phyloP scores from a whole-genome alignment of 495 filamentous ascomycete genomes.

The Stereocaulon alpinum region DNA sequence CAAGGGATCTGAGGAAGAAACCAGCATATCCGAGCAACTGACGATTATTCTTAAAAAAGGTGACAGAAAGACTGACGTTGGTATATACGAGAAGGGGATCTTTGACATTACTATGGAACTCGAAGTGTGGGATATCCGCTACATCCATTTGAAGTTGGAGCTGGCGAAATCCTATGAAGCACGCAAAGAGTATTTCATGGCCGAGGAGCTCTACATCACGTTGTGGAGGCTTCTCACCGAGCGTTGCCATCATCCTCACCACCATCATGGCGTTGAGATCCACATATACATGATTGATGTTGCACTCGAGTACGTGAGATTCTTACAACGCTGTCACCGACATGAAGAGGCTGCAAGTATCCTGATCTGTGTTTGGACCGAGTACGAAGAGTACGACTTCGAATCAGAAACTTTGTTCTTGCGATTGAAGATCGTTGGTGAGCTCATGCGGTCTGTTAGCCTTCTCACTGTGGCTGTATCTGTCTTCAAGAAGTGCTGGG shows the following conservation, averaged over 20 bases:
- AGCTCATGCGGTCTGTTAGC: constrained; percentile 36
- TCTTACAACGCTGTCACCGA: constrained; percentile 40
- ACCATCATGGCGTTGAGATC: constrained; percentile 36
- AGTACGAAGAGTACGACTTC: constrained; percentile 36
- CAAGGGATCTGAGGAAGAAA: constrained; percentile 36
- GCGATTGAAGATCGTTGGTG: constrained; percentile 37
- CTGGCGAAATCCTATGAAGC: constrained; percentile 39
- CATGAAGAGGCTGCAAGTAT: constrained; percentile 38
- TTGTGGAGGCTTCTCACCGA: constrained; percentile 38
- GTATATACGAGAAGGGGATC: constrained; percentile 41
- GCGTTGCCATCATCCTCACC: constrained; percentile 29
- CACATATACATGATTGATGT: constrained; percentile 49
- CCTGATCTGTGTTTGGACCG: constrained; percentile 40
- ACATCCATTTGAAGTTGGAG: constrained; percentile 39
- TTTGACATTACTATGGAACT: constrained; percentile 38
- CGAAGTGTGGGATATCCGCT: constrained; percentile 43
- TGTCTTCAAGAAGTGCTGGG: constrained; percentile 40
- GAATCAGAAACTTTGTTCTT: constrained; percentile 36
- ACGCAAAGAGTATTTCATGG: constrained; percentile 31
- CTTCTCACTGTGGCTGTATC: constrained; percentile 35
- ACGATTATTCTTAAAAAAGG: constrained; percentile 39
- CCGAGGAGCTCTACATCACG: constrained; percentile 35
- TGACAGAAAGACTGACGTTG: constrained; percentile 38
- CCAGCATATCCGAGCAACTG: constrained; percentile 37
- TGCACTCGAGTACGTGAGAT: constrained; percentile 45